These are phyloP conservation scores for Ophiosphaerella herpotricha DNA, from an alignment of 2,329 filamentous ascomycete genomes.

Conservation along the genomic window DNA sequence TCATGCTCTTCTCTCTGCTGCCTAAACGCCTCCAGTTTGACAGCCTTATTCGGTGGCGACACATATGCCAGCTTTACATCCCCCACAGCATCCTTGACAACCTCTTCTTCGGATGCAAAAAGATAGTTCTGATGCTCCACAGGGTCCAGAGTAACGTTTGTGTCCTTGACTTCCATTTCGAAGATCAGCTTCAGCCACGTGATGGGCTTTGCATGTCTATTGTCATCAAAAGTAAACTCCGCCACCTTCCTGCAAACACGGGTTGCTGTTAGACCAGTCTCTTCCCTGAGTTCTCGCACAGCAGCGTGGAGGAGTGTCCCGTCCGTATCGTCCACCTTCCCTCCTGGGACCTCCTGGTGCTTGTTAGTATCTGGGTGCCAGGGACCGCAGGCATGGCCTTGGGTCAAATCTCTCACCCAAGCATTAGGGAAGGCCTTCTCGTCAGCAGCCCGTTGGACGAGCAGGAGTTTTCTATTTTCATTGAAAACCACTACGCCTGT, in stretches of 20 bases:
- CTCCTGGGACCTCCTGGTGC: constrained; percentile 57
- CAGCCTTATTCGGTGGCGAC: constrained; percentile 32
- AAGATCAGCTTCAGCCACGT: constrained; percentile 46
- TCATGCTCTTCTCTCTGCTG: constrained; percentile 15
- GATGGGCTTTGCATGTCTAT: constrained; percentile 10
- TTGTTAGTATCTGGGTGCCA: constrained; percentile 4
- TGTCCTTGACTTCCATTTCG: constrained; percentile 39
- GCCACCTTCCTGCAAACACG: constrained; percentile 50
- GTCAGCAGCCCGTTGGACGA: constrained; percentile 43
- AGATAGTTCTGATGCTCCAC: constrained; percentile 49
- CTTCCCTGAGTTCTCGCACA: constrained; percentile 58
- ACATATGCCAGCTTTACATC: constrained; percentile 39
- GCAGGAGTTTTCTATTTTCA: constrained; percentile 34
- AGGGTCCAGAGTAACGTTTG: constrained; percentile 41
- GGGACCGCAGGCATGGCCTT: no score
- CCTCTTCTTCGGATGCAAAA: constrained; percentile 49
- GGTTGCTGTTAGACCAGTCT: constrained; percentile 55
- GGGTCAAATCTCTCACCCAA: constrained; percentile 30
- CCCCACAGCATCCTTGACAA: constrained; percentile 33
- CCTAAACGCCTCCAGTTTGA: constrained; percentile 43
- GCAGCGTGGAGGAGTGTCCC: constrained; percentile 55
- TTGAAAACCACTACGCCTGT: constrained; percentile 42
- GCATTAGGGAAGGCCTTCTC: constrained; percentile 41
- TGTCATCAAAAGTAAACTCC: constrained; percentile 37
- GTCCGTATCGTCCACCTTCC: constrained; percentile 54